A percentile compares a stretch with the other conserved stretches of the same genome.
Evolutionary conservation across 768 basidiomycete species (phyloP).

Genomic region (Gymnopilus junonius): DNA sequence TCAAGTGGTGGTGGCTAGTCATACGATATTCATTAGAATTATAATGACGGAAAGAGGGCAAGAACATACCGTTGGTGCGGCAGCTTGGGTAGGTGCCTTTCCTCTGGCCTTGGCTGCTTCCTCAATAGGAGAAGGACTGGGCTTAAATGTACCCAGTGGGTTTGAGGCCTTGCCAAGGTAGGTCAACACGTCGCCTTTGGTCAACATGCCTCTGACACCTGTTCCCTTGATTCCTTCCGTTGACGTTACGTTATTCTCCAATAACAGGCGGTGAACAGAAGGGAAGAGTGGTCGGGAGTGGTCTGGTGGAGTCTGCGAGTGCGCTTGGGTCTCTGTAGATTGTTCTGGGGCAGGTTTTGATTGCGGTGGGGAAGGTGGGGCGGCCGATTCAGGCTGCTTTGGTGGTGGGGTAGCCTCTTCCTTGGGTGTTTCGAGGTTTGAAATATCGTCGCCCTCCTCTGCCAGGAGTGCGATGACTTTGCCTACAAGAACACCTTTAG

Average conservation of each 20-base stretch:
- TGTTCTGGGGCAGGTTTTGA: slow-evolving; percentile 26
- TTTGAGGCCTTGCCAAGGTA: slow-evolving; percentile 83
- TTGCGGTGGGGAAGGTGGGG: slow-evolving; percentile 26
- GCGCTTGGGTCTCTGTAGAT: slow-evolving; percentile 29
- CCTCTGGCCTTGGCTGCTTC: slow-evolving; percentile 33
- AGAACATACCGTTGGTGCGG: slow-evolving; percentile 31
- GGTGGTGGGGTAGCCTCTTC: slow-evolving; percentile 39
- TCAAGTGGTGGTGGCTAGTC: slow-evolving; percentile 56
- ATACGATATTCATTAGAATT: not conserved
- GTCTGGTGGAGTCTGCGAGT: slow-evolving; percentile 40
- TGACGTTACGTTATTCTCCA: slow-evolving; percentile 63
- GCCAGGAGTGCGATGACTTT: slow-evolving; percentile 90
- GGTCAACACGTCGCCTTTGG: slow-evolving; percentile 93
- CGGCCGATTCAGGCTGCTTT: slow-evolving; percentile 17
- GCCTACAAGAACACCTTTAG: slow-evolving; percentile 87
- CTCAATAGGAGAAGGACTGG: slow-evolving; percentile 37
- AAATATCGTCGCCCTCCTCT: slow-evolving; percentile 95
- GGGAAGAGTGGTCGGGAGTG: slow-evolving; percentile 85
- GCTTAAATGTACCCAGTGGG: slow-evolving; percentile 77
- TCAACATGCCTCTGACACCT: slow-evolving; percentile 91
- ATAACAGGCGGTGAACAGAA: slow-evolving; percentile 82
- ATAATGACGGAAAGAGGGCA: not conserved
- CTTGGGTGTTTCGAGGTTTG: slow-evolving; percentile 73
- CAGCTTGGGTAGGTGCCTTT: slow-evolving; percentile 30
- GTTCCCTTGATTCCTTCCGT: slow-evolving; percentile 81